phyloP scores from a whole-genome alignment of 2,329 filamentous ascomycete genomes.

The Apiospora saccharicola region DNA sequence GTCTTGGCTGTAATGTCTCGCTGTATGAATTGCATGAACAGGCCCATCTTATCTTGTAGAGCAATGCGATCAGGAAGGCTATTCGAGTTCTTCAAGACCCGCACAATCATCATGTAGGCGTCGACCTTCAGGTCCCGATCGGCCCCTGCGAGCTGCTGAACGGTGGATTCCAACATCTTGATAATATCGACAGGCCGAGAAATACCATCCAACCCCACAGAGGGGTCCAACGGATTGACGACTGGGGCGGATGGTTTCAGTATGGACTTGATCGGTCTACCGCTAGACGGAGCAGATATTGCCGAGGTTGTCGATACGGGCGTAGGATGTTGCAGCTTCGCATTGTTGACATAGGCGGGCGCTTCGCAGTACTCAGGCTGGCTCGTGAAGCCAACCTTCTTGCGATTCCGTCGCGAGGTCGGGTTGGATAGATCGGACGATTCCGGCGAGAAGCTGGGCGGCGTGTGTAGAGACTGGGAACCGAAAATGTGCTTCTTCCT shows the following conservation, averaged over 20 bases:
- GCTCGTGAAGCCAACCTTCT: constrained; percentile 65
- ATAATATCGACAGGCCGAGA: constrained; percentile 63
- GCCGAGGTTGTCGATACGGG: constrained; percentile 51
- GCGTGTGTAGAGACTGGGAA: constrained; percentile 56
- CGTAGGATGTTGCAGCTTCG: constrained; percentile 47
- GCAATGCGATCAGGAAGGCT: constrained; percentile 79
- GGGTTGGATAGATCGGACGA: constrained; percentile 51
- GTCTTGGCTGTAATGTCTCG: constrained; percentile 76
- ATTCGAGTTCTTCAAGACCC: constrained; percentile 81
- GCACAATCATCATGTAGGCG: constrained; percentile 82
- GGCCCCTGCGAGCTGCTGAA: constrained; percentile 79
- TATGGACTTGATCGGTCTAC: constrained; percentile 70
- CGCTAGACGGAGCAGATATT: constrained; percentile 37
- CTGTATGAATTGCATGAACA: constrained; percentile 83
- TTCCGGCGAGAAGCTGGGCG: constrained; percentile 57
- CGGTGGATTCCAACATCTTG: constrained; percentile 84
- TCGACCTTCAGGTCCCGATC: constrained; percentile 79
- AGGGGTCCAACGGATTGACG: constrained; percentile 53
- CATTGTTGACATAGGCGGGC: constrained; percentile 52
- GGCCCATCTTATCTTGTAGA: constrained; percentile 76
- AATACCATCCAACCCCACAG: constrained; percentile 50
- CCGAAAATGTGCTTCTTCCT: constrained; percentile 43
- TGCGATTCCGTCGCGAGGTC: constrained; percentile 54
- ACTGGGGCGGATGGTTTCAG: constrained; percentile 71
- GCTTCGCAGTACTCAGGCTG: constrained; percentile 65